These are phyloP conservation scores for Kondoa malvinella DNA, from an alignment of 768 basidiomycete genomes.

Conservation along the genomic window DNA sequence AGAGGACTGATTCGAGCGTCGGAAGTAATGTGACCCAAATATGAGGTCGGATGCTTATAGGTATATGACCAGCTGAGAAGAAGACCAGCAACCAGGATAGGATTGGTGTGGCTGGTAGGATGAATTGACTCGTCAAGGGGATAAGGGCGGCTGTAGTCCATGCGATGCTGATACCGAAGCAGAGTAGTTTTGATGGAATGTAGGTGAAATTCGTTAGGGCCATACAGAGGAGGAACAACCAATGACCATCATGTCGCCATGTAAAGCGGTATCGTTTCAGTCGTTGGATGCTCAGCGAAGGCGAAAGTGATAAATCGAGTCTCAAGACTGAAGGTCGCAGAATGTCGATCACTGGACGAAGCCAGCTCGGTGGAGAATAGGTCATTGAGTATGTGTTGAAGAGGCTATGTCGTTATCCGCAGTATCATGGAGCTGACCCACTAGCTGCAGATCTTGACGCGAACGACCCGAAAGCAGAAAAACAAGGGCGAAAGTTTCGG, in stretches of 20 bases:
- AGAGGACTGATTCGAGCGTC: constrained; percentile 81
- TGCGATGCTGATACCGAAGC: constrained; percentile 46
- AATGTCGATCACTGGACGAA: background rate
- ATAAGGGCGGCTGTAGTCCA: constrained; percentile 42
- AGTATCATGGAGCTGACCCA: background rate
- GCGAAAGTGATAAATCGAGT: constrained; percentile 25
- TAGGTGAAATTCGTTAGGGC: constrained; percentile 16
- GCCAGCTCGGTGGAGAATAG: background rate
- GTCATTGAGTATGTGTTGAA: no score
- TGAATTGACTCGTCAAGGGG: constrained; percentile 52
- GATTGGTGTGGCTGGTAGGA: constrained; percentile 59
- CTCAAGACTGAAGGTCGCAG: constrained; percentile 16
- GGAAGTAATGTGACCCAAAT: constrained; percentile 87
- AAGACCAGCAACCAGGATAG: constrained; percentile 72
- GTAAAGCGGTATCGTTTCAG: constrained; percentile 20
- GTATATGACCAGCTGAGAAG: constrained; percentile 74
- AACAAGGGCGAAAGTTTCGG: no score
- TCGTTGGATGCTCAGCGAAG: constrained; percentile 15
- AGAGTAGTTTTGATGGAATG: constrained; percentile 30
- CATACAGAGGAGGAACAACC: constrained; percentile 22
- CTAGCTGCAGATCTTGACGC: no score
- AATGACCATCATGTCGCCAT: constrained; percentile 23
- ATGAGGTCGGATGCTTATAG: constrained; percentile 47
- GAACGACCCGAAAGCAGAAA: no score
- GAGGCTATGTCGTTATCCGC: background rate